phyloP scores from a whole-genome alignment of 2,329 filamentous ascomycete genomes.

The Chaetomium olivaceum region DNA sequence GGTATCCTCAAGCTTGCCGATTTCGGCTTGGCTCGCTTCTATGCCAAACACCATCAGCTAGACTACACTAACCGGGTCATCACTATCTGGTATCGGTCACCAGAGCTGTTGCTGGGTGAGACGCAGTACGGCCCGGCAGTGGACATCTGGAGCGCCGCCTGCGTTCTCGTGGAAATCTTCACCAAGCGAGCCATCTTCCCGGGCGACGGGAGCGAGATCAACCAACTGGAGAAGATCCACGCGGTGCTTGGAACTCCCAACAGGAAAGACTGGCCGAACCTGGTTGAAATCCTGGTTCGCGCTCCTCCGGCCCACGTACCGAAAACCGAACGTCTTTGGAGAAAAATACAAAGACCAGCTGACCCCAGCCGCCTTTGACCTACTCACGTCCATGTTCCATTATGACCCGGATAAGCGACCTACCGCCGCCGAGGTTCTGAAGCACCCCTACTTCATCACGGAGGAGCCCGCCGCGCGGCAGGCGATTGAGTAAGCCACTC shows the following conservation, averaged over 20 bases:
- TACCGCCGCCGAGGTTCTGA: slow-evolving; percentile 77
- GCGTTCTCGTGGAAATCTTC: slow-evolving; percentile 95
- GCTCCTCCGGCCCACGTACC: slow-evolving; percentile 75
- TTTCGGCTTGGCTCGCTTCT: slow-evolving; percentile 94
- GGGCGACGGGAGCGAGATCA: slow-evolving; percentile 92
- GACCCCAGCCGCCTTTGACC: slow-evolving; percentile 77
- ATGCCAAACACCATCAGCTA: slow-evolving; percentile 84
- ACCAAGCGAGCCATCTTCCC: slow-evolving; percentile 91
- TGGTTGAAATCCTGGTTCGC: slow-evolving; percentile 98
- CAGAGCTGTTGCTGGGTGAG: slow-evolving; percentile 86
- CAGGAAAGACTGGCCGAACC: slow-evolving; percentile 78
- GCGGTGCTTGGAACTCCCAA: slow-evolving; percentile 86
- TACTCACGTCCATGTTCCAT: slow-evolving; percentile 80
- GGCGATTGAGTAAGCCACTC: slow-evolving; percentile 71
- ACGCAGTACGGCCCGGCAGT: slow-evolving; percentile 88
- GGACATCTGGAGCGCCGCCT: slow-evolving; percentile 96
- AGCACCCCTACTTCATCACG: slow-evolving; percentile 82
- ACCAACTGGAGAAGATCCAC: slow-evolving; percentile 96
- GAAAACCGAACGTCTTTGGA: slow-evolving; percentile 72
- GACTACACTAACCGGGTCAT: slow-evolving; percentile 99
- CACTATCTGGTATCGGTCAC: slow-evolving; percentile 96
- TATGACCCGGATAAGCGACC: slow-evolving; percentile 87
- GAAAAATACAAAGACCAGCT: slow-evolving; percentile 79
- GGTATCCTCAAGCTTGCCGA: slow-evolving; percentile 91
- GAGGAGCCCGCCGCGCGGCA: slow-evolving; percentile 79